Conservation (phyloP, 75 land plant species). For the Cryptomeria japonica region DNA sequence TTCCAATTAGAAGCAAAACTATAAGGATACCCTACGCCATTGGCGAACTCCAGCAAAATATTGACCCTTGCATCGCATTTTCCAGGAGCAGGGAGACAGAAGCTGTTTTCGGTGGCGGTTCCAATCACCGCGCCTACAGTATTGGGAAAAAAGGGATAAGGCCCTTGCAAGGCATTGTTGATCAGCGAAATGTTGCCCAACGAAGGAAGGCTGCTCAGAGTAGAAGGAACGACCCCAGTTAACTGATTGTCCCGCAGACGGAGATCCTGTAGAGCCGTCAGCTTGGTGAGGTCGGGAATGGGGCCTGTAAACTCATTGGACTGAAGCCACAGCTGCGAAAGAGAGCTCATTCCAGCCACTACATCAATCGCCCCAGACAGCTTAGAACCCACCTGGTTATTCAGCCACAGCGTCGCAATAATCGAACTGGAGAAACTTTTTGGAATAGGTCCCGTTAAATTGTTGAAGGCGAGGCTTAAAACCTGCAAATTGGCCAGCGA, state of each 20-base stretch:
- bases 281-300: constrained; percentile 49
- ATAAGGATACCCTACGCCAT: constrained; percentile 39
- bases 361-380: constrained; percentile 56
- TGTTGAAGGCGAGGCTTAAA: constrained; percentile 58
- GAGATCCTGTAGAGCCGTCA: constrained; percentile 24
- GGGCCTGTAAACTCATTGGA: constrained; percentile 69
- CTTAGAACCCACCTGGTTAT: constrained; percentile 43
- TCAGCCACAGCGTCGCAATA: constrained; percentile 52
- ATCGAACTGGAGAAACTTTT: constrained; percentile 28
- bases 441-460: constrained; percentile 53
- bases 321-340: constrained; percentile 70
- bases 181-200: constrained; percentile 49
- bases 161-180: constrained; percentile 71
- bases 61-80: constrained; percentile 35
- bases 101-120: constrained; percentile 26
- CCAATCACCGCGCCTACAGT: constrained; percentile 23
- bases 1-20: constrained; percentile 45
- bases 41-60: constrained; percentile 30
- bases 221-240: constrained; percentile 52
- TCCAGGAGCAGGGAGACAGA: constrained; percentile 41
- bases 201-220: constrained; percentile 15
- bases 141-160: constrained; percentile 44
- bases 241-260: constrained; percentile 53
- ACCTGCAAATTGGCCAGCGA: constrained; percentile 27
- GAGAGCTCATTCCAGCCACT: constrained; percentile 46